phyloP scores from a whole-genome alignment of 257 asterid genomes.

The Lithospermum erythrorhizon region DNA sequence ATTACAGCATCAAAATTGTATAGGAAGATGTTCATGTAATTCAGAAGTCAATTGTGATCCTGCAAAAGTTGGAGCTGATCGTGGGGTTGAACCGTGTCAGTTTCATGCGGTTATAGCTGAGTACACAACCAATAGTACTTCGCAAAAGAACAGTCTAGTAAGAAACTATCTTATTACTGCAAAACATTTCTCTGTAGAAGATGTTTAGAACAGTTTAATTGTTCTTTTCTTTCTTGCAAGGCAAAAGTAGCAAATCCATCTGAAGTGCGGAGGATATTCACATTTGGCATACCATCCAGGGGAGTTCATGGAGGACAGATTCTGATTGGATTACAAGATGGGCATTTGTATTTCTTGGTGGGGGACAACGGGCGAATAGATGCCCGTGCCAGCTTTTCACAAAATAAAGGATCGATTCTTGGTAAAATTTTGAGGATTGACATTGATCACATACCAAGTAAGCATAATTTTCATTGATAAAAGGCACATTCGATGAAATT shows the following conservation, averaged over 20 bases:
- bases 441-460: neutral
- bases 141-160: neutral
- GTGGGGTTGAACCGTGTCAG: neutral
- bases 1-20: neutral
- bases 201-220: neutral
- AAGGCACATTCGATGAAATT: neutral
- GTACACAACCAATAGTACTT: neutral
- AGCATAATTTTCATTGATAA: neutral
- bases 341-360: neutral
- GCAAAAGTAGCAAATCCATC: neutral
- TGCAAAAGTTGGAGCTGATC: neutral
- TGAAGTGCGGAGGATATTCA: constrained; percentile 1
- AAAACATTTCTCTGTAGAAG: neutral
- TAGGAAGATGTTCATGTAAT: constrained; percentile 5
- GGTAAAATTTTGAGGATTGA: neutral
- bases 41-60: constrained; percentile 25
- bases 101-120: neutral
- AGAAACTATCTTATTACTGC: neutral
- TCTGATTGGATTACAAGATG: no score
- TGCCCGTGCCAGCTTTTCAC: neutral
- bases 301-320: neutral
- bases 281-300: neutral
- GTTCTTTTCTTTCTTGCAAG: neutral
- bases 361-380: neutral
- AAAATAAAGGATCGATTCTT: neutral